phyloP scores from a whole-genome alignment of 176 grass and related monocot genomes.

The Panicum miliaceum region DNA sequence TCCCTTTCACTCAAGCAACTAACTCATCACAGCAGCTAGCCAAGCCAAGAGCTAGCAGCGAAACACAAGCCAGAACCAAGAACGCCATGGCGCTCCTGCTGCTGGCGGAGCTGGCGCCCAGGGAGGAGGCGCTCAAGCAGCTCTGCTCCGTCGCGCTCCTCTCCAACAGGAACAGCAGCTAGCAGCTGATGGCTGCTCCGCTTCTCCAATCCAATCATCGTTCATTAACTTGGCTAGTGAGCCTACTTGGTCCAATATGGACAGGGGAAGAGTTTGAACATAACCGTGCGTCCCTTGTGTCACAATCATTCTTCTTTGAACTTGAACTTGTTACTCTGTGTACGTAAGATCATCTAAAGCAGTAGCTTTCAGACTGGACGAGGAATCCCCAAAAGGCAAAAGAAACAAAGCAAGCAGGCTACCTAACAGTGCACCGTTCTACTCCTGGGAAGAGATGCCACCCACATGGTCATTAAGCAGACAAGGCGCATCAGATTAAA shows the following conservation, averaged over 20 bases:
- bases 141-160: slow-evolving; percentile 78
- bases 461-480: neutral
- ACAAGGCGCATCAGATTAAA: too few relatives aligned
- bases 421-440: slow-evolving; percentile 7
- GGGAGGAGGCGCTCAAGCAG: slow-evolving; percentile 59
- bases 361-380: neutral
- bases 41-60: too few relatives aligned
- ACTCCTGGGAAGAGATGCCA: slow-evolving; percentile 5
- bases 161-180: neutral
- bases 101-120: slow-evolving; percentile 43
- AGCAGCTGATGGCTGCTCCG: neutral
- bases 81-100: slow-evolving; percentile 22
- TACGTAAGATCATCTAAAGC: neutral
- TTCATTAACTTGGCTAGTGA: neutral
- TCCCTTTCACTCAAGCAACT: neutral
- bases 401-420: slow-evolving; percentile 1
- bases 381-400: slow-evolving; percentile 40
- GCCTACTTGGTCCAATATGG: neutral
- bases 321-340: neutral
- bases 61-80: neutral
- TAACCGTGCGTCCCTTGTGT: slow-evolving; percentile 9
- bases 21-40: neutral
- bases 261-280: neutral
- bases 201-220: neutral
- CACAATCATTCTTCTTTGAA: neutral